Conservation (phyloP, 2,329 filamentous ascomycete species). For the Clonostachys sp. region DNA sequence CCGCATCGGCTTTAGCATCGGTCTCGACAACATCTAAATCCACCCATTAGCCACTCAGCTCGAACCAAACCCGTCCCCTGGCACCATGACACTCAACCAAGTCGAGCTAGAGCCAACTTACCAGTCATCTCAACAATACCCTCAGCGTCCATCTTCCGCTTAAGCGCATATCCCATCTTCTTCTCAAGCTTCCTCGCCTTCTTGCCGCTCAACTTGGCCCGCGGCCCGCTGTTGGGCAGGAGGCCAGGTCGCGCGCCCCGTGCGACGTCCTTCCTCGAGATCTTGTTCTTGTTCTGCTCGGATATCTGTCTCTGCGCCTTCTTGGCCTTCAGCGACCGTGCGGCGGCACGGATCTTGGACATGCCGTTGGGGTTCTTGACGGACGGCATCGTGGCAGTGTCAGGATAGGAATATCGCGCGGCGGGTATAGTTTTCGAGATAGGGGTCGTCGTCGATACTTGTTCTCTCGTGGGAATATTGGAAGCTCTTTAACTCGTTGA, state of each 20-base stretch:
- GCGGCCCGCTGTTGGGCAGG: conserved; percentile 50
- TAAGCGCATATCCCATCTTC: conserved; percentile 45
- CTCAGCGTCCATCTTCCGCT: conserved; percentile 44
- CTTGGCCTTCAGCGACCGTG: conserved; percentile 36
- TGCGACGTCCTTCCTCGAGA: conserved; percentile 33
- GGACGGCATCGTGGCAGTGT: conserved; percentile 38
- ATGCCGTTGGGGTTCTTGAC: conserved; percentile 54
- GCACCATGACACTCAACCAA: no score
- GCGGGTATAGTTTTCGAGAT: no score
- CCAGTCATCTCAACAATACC: conserved; percentile 46
- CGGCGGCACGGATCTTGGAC: conserved; percentile 47
- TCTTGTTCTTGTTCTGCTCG: conserved; percentile 27
- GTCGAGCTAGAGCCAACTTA: conserved; percentile 10
- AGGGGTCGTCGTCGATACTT: no score
- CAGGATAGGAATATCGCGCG: no score
- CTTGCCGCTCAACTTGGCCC: conserved; percentile 46
- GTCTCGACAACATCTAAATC: no score
- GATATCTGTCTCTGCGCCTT: conserved; percentile 37
- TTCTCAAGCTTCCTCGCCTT: conserved; percentile 51
- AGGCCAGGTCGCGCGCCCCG: conserved; percentile 49
- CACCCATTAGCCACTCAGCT: no score
- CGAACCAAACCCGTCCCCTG: no score
- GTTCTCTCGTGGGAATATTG: no score
- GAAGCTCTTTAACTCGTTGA: no score
- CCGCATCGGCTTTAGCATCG: no score